Base-by-base conservation (phyloP, 2,329 filamentous ascomycete species). In the Monascus ruber region DNA sequence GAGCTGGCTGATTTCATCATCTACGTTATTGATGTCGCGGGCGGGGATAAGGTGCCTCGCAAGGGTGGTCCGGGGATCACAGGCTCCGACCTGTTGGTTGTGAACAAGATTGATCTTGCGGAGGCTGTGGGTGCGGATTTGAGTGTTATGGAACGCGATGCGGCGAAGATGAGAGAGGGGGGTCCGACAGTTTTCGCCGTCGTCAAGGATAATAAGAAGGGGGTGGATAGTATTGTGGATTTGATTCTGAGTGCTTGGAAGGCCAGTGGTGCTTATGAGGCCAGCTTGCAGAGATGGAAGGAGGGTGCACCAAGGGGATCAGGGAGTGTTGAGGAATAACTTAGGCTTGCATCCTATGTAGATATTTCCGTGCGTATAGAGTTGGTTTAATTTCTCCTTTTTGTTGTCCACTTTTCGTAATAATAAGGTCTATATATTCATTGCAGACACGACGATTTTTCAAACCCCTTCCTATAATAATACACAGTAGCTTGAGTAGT, bases 1-100 rank as follows among this genome's bases (percentile, higher is more conserved):
- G 91, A 98, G 66, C 71, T 98, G 48, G 91, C 91, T 1, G 91
- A 98, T 63, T 98, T 84, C 62, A 98, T 98, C 64, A 82, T 98
- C 65, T 98, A 98, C 62, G 91, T 98, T 26, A 96, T 98, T 52
- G 91, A 98, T 64, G 91, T 98, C 11, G 84, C 81, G 40, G 91
- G 91, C 24, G 91, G 91, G 8, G 91, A 98, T 64, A 98, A 98
- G 74, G 82, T 98, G 37, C 91, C 91, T 0, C 70, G 91, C 26
- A 98, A 98, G 69, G 91, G 91, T 26, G 91, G 91, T 0, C 91
- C 91, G 0, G 91, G 91, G 1, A 98, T 98, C 60, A 98, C 91
- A 4, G 89, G 95, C 68, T 91, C 84, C 53, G 91, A 98, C 57
- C 61, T 98, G 61, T 65, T 98, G 47, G 76, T 98, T 17, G 85